Evolutionary conservation across 345 rosid species (phyloP).

Genomic region (Arabis alpina): DNA sequence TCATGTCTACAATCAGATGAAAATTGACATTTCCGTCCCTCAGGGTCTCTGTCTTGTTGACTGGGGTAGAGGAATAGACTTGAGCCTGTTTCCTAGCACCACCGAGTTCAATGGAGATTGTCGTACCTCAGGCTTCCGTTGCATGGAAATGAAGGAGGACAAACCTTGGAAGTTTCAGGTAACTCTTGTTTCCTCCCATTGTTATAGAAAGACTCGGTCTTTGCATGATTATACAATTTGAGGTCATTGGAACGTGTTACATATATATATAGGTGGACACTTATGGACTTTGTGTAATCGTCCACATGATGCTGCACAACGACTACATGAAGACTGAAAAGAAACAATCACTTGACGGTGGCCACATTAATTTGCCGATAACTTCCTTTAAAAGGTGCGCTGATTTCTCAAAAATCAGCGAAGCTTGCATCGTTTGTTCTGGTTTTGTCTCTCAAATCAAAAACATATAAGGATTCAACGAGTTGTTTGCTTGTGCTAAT

Average conservation of each 20-base stretch:
- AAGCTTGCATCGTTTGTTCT: not conserved
- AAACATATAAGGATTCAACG: not conserved
- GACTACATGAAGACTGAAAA: slow-evolving; percentile 69
- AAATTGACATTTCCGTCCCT: slow-evolving; percentile 14
- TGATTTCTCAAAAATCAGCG: not conserved
- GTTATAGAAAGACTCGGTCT: slow-evolving; percentile 11
- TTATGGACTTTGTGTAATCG: slow-evolving; percentile 78
- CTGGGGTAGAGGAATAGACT: slow-evolving; percentile 96
- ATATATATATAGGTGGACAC: slow-evolving; percentile 66
- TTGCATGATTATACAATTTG: slow-evolving; percentile 13
- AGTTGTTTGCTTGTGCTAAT: not conserved
- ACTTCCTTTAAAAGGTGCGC: slow-evolving; percentile 68
- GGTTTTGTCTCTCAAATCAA: not conserved
- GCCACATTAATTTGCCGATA: slow-evolving; percentile 60
- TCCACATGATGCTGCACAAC: slow-evolving; percentile 88
- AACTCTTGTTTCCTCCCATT: slow-evolving; percentile 27
- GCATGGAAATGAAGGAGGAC: slow-evolving; percentile 86
- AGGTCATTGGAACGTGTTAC: slow-evolving; percentile 9
- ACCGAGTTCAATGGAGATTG: slow-evolving; percentile 68
- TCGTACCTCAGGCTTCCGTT: slow-evolving; percentile 93
- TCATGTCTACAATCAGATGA: slow-evolving; percentile 21
- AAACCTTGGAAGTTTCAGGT: slow-evolving; percentile 95
- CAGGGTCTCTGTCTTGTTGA: slow-evolving; percentile 98
- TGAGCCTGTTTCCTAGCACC: slow-evolving; percentile 71
- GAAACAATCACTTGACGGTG: slow-evolving; percentile 57